These are phyloP conservation scores for Racocetra persica DNA, from an alignment of 371 early-diverging fungal genomes.

Conservation along the genomic window DNA sequence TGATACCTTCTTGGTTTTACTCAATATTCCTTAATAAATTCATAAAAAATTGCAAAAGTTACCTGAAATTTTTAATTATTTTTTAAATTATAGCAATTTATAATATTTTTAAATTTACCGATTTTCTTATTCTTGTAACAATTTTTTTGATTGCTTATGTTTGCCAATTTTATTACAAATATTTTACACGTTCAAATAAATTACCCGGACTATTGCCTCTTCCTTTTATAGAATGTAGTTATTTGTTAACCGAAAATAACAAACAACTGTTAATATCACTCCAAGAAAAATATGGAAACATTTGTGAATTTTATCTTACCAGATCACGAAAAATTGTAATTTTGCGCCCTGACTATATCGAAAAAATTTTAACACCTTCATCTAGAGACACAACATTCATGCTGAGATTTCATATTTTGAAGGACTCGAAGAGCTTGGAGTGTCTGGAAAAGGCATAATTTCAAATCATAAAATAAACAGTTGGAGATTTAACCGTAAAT, in stretches of 20 bases:
- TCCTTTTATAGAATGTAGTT: not conserved
- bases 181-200: not conserved
- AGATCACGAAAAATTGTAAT: not conserved
- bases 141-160: not conserved
- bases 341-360: not conserved
- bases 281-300: not conserved
- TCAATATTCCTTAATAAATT: no score
- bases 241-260: not conserved
- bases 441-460: not conserved
- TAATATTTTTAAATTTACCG: not conserved
- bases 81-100: no score
- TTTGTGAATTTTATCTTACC: not conserved
- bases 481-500: slow-evolving; percentile 14
- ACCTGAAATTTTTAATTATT: no score
- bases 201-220: slow-evolving; percentile 1
- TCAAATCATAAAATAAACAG: not conserved
- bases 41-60: no score
- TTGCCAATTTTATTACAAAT: not conserved
- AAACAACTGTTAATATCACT: not conserved
- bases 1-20: no score
- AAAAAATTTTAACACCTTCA: not conserved
- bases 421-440: not conserved
- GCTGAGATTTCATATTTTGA: not conserved
- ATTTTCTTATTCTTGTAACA: not conserved
- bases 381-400: not conserved